A percentile compares a stretch with the other conserved stretches of the same genome.
These are phyloP conservation scores for Diaporthe amygdali DNA, from an alignment of 2,329 filamentous ascomycete species.

Conservation along the genomic window DNA sequence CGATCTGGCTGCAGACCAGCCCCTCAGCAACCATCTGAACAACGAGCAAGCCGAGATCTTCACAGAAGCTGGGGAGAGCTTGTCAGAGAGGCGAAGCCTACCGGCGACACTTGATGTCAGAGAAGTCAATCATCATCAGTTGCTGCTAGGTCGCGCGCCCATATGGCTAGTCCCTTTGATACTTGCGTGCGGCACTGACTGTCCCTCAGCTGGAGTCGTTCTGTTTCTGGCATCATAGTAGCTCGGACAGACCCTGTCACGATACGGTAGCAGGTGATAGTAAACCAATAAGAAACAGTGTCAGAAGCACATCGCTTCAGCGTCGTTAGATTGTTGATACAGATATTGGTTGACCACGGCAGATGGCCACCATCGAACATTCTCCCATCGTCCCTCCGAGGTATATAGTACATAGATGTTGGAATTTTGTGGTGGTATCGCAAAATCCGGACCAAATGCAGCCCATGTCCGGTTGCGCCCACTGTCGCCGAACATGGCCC, in stretches of 20 bases:
- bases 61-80: not conserved
- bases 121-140: not conserved
- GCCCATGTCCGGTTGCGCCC: not conserved
- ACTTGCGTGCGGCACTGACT: not conserved
- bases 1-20: not conserved
- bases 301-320: not conserved
- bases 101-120: not conserved
- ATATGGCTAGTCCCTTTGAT: not conserved
- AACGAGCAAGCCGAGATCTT: not conserved
- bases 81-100: not conserved
- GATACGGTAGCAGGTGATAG: not conserved
- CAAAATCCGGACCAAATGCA: constrained; percentile 10
- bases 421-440: constrained; percentile 18
- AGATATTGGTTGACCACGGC: not conserved
- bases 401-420: constrained; percentile 11
- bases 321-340: constrained; percentile 8
- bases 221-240: not conserved
- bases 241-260: not conserved
- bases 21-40: not conserved
- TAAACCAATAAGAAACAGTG: not conserved
- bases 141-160: not conserved
- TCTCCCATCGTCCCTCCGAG: not conserved
- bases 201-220: not conserved
- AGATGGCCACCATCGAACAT: not conserved
- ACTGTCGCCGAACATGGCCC: constrained; percentile 1